These are phyloP conservation scores for Alternaria sp. DNA, from an alignment of 2,329 filamentous ascomycete genomes.

Conservation along the genomic window DNA sequence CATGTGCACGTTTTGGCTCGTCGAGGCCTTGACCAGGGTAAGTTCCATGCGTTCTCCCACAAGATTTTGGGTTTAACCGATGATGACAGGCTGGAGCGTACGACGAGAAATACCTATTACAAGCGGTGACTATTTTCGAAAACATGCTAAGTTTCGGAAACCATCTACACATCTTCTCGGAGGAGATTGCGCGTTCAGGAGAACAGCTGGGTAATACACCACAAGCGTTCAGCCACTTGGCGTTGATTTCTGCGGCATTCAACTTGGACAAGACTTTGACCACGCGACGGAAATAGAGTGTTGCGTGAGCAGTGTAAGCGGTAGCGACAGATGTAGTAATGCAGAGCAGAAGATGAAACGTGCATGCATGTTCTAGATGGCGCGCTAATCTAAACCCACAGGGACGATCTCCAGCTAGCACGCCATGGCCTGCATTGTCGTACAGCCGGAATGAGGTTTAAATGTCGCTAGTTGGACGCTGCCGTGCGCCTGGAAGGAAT, in stretches of 20 bases:
- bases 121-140: constrained; percentile 74
- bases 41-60: constrained; percentile 46
- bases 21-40: constrained; percentile 78
- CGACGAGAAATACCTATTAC: constrained; percentile 68
- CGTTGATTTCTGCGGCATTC: constrained; percentile 78
- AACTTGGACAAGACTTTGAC: constrained; percentile 67
- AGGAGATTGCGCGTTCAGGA: constrained; percentile 77
- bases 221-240: constrained; percentile 79
- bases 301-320: neutral
- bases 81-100: constrained; percentile 55
- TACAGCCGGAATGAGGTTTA: constrained; percentile 14
- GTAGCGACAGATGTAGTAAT: constrained; percentile 2
- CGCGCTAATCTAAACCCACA: constrained; percentile 15
- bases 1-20: constrained; percentile 86
- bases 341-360: constrained; percentile 7
- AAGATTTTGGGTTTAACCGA: constrained; percentile 15
- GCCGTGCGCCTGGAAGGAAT: constrained; percentile 18
- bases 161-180: constrained; percentile 79
- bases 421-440: constrained; percentile 25
- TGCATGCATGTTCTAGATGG: constrained; percentile 14
- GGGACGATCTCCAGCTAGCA: constrained; percentile 15
- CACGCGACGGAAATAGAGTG: constrained; percentile 12
- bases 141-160: constrained; percentile 81
- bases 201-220: constrained; percentile 83
- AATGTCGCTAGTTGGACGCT: constrained; percentile 17